Evolutionary conservation across 177 flowering plant species (phyloP), one percentile per base, ranked within the genome.

Genomic region (Viscum album): DNA sequence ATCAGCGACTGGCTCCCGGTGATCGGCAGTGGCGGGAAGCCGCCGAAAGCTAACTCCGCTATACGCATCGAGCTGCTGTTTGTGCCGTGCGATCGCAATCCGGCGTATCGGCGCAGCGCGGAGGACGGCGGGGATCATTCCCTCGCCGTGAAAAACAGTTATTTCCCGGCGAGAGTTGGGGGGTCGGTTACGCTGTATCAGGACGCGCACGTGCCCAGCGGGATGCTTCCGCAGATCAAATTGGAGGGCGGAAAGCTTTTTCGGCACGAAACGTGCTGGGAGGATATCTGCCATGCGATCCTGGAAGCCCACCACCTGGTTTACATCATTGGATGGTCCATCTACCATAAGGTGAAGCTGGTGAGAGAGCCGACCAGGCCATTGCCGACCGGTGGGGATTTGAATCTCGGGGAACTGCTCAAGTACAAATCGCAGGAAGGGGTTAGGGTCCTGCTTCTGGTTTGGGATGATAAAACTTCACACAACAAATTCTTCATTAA

Each of bases 361-460:
- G 66, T 63, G 35, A 63, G 66, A 26, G 66, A 63, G 66, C 66
- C 66, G 28, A 63, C 36, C 35, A 63, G 19, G 66, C 37, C 39
- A 2, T 26, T 63, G n/a, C 66, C 66, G 11, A 63, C 36, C 39
- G 66, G 66, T 17, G 66, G 66, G 10, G 26, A 63, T 35, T 63
- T 63, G 66, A 63, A 63, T 33, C 39, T 63, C 4, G 66, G 66
- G 35, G 66, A 63, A 37, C 66, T 63, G 35, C 39, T 63, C 37
- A 63, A 63, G 36, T 63, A 63, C 36, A 63, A 63, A 26, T 63
- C 66, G 28, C 66, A 63, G 39, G 66, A 63, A 63, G 66, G 66
- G 36, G 66, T 63, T 63, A 34, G 66, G 66, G 66, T 63, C 15
- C 29, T 63, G 36, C 35, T 63, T 8, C 39, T 63, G 66, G 66